A percentile compares a stretch with the other conserved stretches of the same genome.
phyloP scores from a whole-genome alignment of 805 yeast species.

The Saccharomycopsis fermentans region DNA sequence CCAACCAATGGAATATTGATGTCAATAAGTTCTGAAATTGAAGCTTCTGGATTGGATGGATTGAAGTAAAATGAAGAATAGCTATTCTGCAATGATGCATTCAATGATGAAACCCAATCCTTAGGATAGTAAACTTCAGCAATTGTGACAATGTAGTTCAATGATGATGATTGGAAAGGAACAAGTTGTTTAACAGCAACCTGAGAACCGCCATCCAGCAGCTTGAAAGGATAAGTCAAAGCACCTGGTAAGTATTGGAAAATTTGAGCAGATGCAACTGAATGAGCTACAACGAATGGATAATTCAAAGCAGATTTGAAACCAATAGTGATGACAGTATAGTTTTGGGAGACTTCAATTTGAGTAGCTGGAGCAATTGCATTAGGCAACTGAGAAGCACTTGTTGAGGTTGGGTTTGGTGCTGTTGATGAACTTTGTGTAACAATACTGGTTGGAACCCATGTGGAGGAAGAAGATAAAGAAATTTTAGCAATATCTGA shows the following conservation, averaged over 20 bases:
- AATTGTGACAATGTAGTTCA: slow-evolving; percentile 67
- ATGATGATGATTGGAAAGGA: slow-evolving; percentile 55
- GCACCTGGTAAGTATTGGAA: slow-evolving; percentile 74
- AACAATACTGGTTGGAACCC: slow-evolving; percentile 15
- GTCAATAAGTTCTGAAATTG: slow-evolving; percentile 66
- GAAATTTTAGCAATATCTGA: not conserved
- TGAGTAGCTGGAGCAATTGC: slow-evolving; percentile 58
- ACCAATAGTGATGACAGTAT: slow-evolving; percentile 59
- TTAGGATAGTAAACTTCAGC: slow-evolving; percentile 81
- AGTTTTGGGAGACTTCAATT: slow-evolving; percentile 36
- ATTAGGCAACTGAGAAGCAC: slow-evolving; percentile 48
- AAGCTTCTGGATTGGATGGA: slow-evolving; percentile 42
- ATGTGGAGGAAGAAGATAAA: slow-evolving; percentile 4
- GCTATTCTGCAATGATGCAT: slow-evolving; percentile 20
- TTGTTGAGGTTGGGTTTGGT: slow-evolving; percentile 17
- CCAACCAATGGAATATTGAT: slow-evolving; percentile 50
- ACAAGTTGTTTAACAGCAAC: slow-evolving; percentile 59
- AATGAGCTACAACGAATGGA: slow-evolving; percentile 66
- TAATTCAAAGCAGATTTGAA: slow-evolving; percentile 74
- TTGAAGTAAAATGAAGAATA: slow-evolving; percentile 54
- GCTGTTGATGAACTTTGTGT: slow-evolving; percentile 8
- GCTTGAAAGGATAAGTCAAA: slow-evolving; percentile 49
- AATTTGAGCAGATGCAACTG: slow-evolving; percentile 73
- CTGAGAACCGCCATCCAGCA: slow-evolving; percentile 23
- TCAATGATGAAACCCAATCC: slow-evolving; percentile 30